Evolutionary conservation across 306 rosid species (phyloP), one percentile per base, ranked within the genome.

Genomic region (Calophaca sinica): DNA sequence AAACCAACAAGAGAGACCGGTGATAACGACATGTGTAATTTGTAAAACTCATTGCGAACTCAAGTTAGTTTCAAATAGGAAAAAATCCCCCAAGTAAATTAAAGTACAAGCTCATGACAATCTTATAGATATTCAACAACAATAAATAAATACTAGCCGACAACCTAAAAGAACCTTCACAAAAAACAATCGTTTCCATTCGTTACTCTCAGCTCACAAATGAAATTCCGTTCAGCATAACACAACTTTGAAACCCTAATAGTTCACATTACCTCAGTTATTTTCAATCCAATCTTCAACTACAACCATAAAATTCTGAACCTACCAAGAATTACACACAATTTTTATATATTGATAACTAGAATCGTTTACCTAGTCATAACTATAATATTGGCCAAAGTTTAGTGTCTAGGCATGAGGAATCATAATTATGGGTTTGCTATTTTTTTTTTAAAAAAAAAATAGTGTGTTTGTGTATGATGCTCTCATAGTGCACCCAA

Each of bases 31-130:
- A 20, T 20, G 0, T n/a, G n/a, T 20, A 20, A 20, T 0, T 1
- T 20, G 26, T 20, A 20, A 20, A 13, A 48, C 45, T 60, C 78
- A 46, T 14, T 55, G 5, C 9, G 32, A 28, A 72, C 32, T 41
- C 46, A n/a, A n/a, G 26, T 53, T 28, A 53, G 11, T 32, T 64
- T 66, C 39, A 55, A 66, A 45, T 9, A 31, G 28, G 7, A 76
- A n/a, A n/a, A n/a, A 68, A 44, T 20, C 5, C 10, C 62, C 28
- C 33, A 59, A 2, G 10, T 44, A 67, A 39, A 45, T 15, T 7
- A 45, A 57, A 46, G 31, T 15, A 66, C 55, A 33, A 61, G 29
- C 8, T 44, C 74, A 11, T n/a, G 6, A 45, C 5, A 55, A 45
- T 55, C 67, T 32, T 57, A 15, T 33, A 45, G 59, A 32, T 35